These are phyloP conservation scores for Alnus rubra DNA, from an alignment of 306 rosid species.

Conservation along the genomic window DNA sequence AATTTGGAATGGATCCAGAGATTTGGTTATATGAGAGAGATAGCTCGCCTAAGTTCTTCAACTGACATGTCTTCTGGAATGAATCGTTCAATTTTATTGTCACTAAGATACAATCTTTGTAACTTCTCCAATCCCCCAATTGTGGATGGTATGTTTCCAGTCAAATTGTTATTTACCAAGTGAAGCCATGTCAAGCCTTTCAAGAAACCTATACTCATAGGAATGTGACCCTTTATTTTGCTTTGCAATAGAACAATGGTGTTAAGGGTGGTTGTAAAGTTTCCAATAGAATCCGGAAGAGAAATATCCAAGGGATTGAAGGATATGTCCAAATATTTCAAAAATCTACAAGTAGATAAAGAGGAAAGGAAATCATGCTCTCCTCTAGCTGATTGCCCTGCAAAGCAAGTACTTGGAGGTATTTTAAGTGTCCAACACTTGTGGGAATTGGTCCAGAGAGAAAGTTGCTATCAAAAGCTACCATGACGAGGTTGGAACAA, in stretches of 20 bases:
- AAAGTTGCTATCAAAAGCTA: background rate
- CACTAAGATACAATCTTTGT: rapidly evolving
- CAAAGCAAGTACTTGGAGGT: too few relatives aligned
- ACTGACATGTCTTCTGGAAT: background rate
- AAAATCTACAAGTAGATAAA: background rate
- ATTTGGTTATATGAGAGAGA: background rate
- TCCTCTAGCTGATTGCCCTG: too few relatives aligned
- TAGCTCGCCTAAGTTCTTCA: background rate
- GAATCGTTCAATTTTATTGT: background rate
- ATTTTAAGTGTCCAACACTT: background rate
- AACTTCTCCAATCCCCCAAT: background rate
- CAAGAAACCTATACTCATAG: background rate
- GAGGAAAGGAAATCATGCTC: background rate
- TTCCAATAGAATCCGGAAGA: background rate
- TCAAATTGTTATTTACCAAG: background rate
- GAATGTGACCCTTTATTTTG: background rate
- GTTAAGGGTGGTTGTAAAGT: background rate
- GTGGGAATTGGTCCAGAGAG: background rate
- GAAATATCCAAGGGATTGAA: background rate
- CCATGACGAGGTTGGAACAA: background rate
- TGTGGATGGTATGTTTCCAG: background rate
- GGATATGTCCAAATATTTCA: background rate
- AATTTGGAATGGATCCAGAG: background rate
- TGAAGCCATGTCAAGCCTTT: background rate
- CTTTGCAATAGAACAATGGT: rapidly evolving